Base-by-base conservation (phyloP, 257 asterid species). In the Gentiana straminea region DNA sequence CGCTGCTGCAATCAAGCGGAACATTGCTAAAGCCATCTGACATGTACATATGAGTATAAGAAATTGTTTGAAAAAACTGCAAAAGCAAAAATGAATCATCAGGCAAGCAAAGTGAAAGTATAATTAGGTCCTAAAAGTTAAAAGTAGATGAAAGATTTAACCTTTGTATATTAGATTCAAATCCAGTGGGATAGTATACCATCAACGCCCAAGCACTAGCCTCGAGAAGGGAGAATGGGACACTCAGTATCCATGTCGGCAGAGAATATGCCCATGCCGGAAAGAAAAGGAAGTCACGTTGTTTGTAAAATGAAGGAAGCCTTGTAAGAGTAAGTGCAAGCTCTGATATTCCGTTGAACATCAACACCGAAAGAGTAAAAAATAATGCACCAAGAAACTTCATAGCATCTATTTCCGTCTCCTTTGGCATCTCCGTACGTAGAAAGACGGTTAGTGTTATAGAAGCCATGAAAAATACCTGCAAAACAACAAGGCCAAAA, bases 271-370 rank as follows among this genome's bases (percentile, higher is more conserved):
- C 74, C 98, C 98, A 91, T 64, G 95, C 80, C 0, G 98, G 98
- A 55, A 81, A 91, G 71, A 91, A 83, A 9, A 58, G 86, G 41
- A 86, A 67, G 68, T 91, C 96, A 54, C 98, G 71, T 46, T 91
- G 98, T 79, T 87, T 91, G 77, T 91, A 91, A 63, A 91, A 76
- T 43, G 83, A 80, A 4, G 98, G 95, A 71, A 91, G 94, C 81
- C 81, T 91, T 39, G 81, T 64, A 59, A 87, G 81, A 73, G 83
- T 73, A 81, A 86, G 79, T 1, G 94, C 81, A 46, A 86, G 85
- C 78, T 91, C 98, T 73, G 83, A 71, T 51, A 84, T 79, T 51
- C 98, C 98, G 66, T 91, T 87, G 69, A 87, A 91, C 72, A 91
- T 88, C 67, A 84, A 73, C 84, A 83, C 83, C 47, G 87, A 82